Evolutionary conservation across 768 basidiomycete genomes (phyloP).

Genomic region (Rhodocollybia butyracea): DNA sequence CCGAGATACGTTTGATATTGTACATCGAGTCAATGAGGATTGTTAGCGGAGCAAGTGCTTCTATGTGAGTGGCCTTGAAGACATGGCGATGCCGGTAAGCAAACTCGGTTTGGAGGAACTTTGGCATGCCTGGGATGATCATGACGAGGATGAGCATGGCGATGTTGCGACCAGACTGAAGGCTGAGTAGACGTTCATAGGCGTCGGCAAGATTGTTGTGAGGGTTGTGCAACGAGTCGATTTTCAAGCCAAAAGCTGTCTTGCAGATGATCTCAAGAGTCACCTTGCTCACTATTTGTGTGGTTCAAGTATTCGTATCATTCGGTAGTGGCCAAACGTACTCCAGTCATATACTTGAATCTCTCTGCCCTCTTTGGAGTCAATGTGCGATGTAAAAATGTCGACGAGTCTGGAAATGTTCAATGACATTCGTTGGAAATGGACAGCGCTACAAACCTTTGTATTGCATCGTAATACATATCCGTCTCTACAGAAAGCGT

Average conservation of each 20-base stretch:
- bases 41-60: slow-evolving; percentile 16
- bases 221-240: slow-evolving; percentile 42
- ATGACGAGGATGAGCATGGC: slow-evolving; percentile 34
- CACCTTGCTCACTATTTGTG: slow-evolving; percentile 41
- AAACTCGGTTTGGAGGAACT: slow-evolving; percentile 31
- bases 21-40: slow-evolving; percentile 37
- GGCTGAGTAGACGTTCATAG: slow-evolving; percentile 37
- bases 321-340: slow-evolving; percentile 21
- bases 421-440: not conserved
- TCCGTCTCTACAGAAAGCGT: slow-evolving; percentile 28
- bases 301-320: not conserved
- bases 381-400: slow-evolving; percentile 9
- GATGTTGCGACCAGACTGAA: slow-evolving; percentile 37
- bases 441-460: slow-evolving; percentile 29
- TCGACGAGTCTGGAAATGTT: not conserved
- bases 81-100: slow-evolving; percentile 31
- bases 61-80: not conserved
- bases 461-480: slow-evolving; percentile 46
- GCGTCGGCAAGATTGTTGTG: slow-evolving; percentile 45
- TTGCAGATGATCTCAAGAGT: slow-evolving; percentile 52
- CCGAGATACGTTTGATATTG: slow-evolving; percentile 37
- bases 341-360: slow-evolving; percentile 43
- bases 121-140: slow-evolving; percentile 31
- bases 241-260: slow-evolving; percentile 45
- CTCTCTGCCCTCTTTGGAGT: slow-evolving; percentile 20